phyloP scores from a whole-genome alignment of 2,329 filamentous ascomycete species.

The Furcasterigmium furcatum region DNA sequence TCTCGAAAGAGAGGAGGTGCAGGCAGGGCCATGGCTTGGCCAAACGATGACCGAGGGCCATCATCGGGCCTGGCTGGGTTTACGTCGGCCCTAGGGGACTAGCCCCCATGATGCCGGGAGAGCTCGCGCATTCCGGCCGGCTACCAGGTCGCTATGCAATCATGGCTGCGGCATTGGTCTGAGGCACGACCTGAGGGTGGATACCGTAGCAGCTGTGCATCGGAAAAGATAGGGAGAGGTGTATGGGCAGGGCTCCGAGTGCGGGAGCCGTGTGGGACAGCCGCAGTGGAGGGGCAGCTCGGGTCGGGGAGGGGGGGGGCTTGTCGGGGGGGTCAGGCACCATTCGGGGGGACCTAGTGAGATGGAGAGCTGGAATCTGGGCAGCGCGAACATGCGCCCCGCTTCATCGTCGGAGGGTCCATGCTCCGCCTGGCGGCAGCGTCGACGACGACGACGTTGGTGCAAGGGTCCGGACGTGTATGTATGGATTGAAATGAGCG shows the following conservation, averaged over 20 bases:
- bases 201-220: constrained; percentile 6
- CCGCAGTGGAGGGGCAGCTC: not conserved
- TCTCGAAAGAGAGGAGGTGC: not conserved
- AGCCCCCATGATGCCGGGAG: not conserved
- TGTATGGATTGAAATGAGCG: too few species aligned
- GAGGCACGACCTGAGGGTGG: constrained; percentile 4
- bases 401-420: too few species aligned
- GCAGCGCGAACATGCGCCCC: too few species aligned
- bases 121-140: not conserved
- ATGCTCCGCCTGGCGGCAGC: too few species aligned
- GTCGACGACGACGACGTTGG: too few species aligned
- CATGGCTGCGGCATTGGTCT: not conserved
- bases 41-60: not conserved
- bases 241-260: not conserved
- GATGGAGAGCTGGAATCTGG: too few species aligned
- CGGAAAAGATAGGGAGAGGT: constrained; percentile 13
- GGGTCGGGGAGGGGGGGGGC: not conserved
- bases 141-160: not conserved
- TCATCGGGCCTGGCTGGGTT: not conserved
- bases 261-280: not conserved
- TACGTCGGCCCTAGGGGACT: not conserved
- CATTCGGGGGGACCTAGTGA: too few species aligned
- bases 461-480: too few species aligned
- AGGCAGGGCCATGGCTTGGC: not conserved
- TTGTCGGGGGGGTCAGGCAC: too few species aligned